Percentiles rank a stretch among this genome's conserved stretches.
phyloP scores from a whole-genome alignment of 495 filamentous ascomycete species.

The Lasiosphaeriaceae sp. region DNA sequence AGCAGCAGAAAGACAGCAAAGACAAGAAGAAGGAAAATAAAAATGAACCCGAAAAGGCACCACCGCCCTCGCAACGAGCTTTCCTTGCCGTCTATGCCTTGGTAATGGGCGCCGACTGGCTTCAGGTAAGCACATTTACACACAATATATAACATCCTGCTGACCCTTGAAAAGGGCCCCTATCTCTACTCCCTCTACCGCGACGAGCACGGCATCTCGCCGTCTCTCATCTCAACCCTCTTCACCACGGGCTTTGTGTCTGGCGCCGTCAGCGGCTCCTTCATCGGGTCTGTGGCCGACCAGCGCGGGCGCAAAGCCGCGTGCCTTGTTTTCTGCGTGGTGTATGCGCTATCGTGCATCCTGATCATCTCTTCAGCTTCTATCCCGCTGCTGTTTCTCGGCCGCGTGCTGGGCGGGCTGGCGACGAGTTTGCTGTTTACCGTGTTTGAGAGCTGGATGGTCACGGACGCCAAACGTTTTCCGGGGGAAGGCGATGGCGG shows the following conservation, averaged over 20 bases:
- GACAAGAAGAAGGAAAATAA: neutral
- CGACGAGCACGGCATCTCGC: slow-evolving; percentile 45
- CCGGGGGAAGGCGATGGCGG: slow-evolving; percentile 23
- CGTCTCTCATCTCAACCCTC: slow-evolving; percentile 43
- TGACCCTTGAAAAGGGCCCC: slow-evolving; percentile 27
- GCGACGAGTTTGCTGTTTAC: slow-evolving; percentile 52
- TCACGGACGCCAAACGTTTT: slow-evolving; percentile 43
- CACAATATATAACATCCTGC: too few relatives aligned
- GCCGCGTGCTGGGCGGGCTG: slow-evolving; percentile 51
- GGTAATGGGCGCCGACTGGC: slow-evolving; percentile 51
- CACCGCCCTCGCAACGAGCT: slow-evolving; percentile 13
- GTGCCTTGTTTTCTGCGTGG: slow-evolving; percentile 48
- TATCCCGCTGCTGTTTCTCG: slow-evolving; percentile 38
- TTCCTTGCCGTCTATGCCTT: slow-evolving; percentile 47
- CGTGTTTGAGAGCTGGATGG: slow-evolving; percentile 58
- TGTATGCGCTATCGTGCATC: slow-evolving; percentile 48
- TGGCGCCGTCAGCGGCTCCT: slow-evolving; percentile 43
- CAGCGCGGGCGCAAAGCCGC: slow-evolving; percentile 43
- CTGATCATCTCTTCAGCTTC: slow-evolving; percentile 33
- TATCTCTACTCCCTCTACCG: slow-evolving; percentile 54
- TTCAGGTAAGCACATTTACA: slow-evolving; percentile 30
- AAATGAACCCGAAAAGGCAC: neutral
- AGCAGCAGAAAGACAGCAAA: neutral
- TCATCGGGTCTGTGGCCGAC: slow-evolving; percentile 49
- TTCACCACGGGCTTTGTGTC: slow-evolving; percentile 52